Conservation (phyloP, 352 stramenopile species). For the Globisporangium iwayamae region DNA sequence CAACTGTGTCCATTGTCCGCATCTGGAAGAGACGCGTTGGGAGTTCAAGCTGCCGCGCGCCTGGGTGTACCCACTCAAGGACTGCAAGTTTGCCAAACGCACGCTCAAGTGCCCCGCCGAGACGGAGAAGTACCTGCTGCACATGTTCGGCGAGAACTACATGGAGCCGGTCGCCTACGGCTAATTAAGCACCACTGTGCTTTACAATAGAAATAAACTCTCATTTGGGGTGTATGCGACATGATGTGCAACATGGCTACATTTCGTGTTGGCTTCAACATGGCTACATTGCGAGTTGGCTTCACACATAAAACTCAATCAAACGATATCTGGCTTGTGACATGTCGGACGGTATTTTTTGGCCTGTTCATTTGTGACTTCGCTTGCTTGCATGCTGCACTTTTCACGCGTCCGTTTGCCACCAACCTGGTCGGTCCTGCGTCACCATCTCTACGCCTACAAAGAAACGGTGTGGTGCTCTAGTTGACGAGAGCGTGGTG, state of each 20-base stretch:
- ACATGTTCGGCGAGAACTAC: conserved; percentile 23
- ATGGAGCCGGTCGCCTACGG: background rate
- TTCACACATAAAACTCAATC: too few relatives aligned
- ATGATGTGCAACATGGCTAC: background rate
- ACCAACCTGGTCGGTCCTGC: too few relatives aligned
- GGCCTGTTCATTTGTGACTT: too few relatives aligned
- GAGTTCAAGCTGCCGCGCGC: conserved; percentile 21
- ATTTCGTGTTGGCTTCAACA: background rate
- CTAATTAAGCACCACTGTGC: background rate
- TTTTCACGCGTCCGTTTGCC: too few relatives aligned
- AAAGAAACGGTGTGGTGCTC: too few relatives aligned
- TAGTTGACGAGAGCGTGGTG: too few relatives aligned
- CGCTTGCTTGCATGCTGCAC: too few relatives aligned
- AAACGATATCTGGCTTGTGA: too few relatives aligned
- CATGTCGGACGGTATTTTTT: too few relatives aligned
- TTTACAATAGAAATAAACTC: background rate
- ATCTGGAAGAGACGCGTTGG: background rate
- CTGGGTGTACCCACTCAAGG: conserved; percentile 27
- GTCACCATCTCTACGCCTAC: too few relatives aligned
- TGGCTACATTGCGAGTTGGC: too few relatives aligned
- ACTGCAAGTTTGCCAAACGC: conserved; percentile 21
- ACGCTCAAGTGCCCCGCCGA: conserved; percentile 22
- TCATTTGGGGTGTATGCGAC: background rate
- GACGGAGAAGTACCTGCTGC: conserved; percentile 19
- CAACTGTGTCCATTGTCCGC: conserved; percentile 21